Conservation (phyloP, 1,284 basidiomycete species). For the Trametes pubescens region DNA sequence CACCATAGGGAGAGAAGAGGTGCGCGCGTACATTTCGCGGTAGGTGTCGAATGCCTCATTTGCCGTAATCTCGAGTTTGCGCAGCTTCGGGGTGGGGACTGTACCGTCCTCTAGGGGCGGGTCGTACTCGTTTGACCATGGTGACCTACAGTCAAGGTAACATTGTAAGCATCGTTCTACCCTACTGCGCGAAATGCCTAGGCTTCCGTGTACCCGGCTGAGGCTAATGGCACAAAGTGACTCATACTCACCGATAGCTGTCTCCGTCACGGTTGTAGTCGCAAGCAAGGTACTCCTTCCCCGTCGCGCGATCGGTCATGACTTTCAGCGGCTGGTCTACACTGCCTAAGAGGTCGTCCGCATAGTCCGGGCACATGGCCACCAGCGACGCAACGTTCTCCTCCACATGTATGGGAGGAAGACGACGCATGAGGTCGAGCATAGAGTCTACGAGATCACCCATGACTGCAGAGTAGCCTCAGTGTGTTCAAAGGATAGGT, state of each 20-base stretch:
- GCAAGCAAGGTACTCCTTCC: conserved; percentile 92
- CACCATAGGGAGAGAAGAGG: background rate
- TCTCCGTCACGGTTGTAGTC: conserved; percentile 99
- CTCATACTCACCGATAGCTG: conserved; percentile 79
- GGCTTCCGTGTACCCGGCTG: too few relatives aligned
- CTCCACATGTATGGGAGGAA: conserved; percentile 92
- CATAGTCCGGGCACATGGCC: conserved; percentile 90
- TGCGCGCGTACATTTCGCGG: conserved; percentile 82
- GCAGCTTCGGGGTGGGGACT: conserved; percentile 81
- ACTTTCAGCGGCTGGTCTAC: conserved; percentile 96
- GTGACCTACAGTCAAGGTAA: conserved; percentile 68
- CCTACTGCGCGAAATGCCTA: background rate
- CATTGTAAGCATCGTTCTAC: conserved; percentile 11
- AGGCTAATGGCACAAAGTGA: background rate
- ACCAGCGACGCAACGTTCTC: conserved; percentile 88
- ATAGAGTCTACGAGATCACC: conserved; percentile 85
- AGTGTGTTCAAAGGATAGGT: background rate
- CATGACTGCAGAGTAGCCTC: conserved; percentile 55
- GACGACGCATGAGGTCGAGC: conserved; percentile 94
- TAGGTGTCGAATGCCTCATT: conserved; percentile 99
- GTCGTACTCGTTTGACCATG: conserved; percentile 97
- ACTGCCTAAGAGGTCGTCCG: conserved; percentile 93
- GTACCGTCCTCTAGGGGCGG: conserved; percentile 90
- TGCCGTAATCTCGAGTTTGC: conserved; percentile 91
- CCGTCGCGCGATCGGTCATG: conserved; percentile 79